Conservation (phyloP, 352 stramenopile species). For the Discostella stelligera region DNA sequence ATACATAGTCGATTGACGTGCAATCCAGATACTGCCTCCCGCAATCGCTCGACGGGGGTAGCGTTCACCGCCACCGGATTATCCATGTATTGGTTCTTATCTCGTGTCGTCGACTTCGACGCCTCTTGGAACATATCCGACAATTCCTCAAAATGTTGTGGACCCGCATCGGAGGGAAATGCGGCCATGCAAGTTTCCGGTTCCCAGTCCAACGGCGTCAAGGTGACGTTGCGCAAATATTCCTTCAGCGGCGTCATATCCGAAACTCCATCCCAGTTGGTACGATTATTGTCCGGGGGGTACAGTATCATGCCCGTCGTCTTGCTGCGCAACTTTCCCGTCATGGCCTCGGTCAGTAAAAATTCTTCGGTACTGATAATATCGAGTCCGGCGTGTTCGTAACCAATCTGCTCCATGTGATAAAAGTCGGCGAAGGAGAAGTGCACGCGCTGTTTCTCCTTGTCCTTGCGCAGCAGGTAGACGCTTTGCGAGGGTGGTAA, state of each 20-base stretch:
- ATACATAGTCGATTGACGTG: conserved; percentile 55
- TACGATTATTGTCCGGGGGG: conserved; percentile 59
- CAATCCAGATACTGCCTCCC: conserved; percentile 51
- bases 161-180: conserved; percentile 58
- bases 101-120: conserved; percentile 22
- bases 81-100: conserved; percentile 28
- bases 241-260: conserved; percentile 54
- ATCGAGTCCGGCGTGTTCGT: conserved; percentile 65
- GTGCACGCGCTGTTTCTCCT: conserved; percentile 53
- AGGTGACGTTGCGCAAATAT: conserved; percentile 54
- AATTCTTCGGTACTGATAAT: conserved; percentile 86
- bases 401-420: conserved; percentile 62
- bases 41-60: conserved; percentile 45
- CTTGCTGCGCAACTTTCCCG: conserved; percentile 57
- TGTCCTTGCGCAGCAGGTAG: conserved; percentile 81
- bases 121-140: conserved; percentile 33
- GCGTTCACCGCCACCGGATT: conserved; percentile 68
- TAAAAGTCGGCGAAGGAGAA: conserved; percentile 81
- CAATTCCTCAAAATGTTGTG: conserved; percentile 50
- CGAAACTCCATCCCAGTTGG: conserved; percentile 54
- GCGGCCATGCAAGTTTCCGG: conserved; percentile 57
- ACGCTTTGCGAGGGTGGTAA: conserved; percentile 81
- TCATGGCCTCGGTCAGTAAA: conserved; percentile 68
- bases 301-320: conserved; percentile 48
- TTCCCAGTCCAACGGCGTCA: conserved; percentile 52